Evolutionary conservation across 805 yeast genomes (phyloP).

Genomic region (Kuraishia molischiana): DNA sequence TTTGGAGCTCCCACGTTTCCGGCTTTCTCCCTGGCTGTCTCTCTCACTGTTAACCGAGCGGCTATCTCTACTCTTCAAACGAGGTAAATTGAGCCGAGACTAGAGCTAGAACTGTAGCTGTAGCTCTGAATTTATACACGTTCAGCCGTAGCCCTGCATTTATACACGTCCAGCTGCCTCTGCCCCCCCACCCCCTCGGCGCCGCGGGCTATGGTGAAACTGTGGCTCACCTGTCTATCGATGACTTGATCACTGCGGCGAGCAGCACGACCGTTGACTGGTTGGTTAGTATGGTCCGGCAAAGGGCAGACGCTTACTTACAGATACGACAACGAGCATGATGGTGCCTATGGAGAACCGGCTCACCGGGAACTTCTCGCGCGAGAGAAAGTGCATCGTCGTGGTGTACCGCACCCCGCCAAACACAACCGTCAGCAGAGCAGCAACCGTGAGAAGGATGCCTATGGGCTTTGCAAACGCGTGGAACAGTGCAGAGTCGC

Average conservation of each 20-base stretch:
- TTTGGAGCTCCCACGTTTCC: too few relatives aligned
- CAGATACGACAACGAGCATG: conserved; percentile 22
- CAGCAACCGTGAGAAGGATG: conserved; percentile 26
- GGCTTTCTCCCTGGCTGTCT: too few relatives aligned
- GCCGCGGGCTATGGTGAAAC: background rate
- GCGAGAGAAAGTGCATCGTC: conserved; percentile 29
- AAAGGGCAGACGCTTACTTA: conserved; percentile 14
- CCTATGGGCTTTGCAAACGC: conserved; percentile 15
- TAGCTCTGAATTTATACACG: too few relatives aligned
- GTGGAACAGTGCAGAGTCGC: conserved; percentile 7
- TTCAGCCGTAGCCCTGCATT: too few relatives aligned
- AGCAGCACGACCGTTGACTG: conserved; percentile 3
- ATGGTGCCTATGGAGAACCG: conserved; percentile 25
- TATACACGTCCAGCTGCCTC: too few relatives aligned
- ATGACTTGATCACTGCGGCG: conserved; percentile 1
- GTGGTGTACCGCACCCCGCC: conserved; percentile 36
- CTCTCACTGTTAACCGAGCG: too few relatives aligned
- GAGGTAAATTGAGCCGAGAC: too few relatives aligned
- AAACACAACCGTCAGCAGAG: conserved; percentile 29
- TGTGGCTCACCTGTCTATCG: background rate
- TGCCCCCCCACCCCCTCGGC: background rate
- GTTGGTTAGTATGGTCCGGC: background rate
- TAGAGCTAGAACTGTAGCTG: too few relatives aligned
- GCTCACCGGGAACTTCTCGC: conserved; percentile 33
- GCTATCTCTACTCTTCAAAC: too few relatives aligned